These are phyloP conservation scores for Candida berthetii DNA, from an alignment of 805 yeast species.

Conservation along the genomic window DNA sequence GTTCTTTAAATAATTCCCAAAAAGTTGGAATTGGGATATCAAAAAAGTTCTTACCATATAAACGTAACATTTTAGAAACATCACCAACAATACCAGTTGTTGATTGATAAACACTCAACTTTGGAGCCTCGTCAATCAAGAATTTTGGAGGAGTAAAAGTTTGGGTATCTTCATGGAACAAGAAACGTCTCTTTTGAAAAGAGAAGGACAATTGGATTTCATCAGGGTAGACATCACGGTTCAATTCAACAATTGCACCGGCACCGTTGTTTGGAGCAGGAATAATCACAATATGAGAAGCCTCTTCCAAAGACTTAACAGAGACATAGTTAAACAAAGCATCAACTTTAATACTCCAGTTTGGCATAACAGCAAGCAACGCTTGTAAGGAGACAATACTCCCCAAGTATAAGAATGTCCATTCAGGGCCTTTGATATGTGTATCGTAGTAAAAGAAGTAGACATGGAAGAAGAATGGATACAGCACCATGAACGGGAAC, in stretches of 20 bases:
- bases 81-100: slow-evolving; percentile 52
- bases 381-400: slow-evolving; percentile 67
- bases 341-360: slow-evolving; percentile 77
- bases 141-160: slow-evolving; percentile 80
- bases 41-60: slow-evolving; percentile 80
- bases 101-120: slow-evolving; percentile 48
- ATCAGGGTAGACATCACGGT: slow-evolving; percentile 47
- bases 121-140: slow-evolving; percentile 49
- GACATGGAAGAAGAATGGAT: slow-evolving; percentile 65
- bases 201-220: slow-evolving; percentile 63
- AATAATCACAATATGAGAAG: slow-evolving; percentile 65
- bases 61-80: slow-evolving; percentile 40
- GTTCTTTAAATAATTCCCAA: slow-evolving; percentile 86
- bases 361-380: slow-evolving; percentile 83
- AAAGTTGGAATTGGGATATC: slow-evolving; percentile 96
- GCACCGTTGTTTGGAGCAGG: slow-evolving; percentile 86
- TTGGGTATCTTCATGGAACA: slow-evolving; percentile 48
- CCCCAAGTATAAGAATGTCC: slow-evolving; percentile 90
- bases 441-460: slow-evolving; percentile 67
- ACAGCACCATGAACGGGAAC: slow-evolving; percentile 73
- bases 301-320: slow-evolving; percentile 50
- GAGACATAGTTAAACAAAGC: slow-evolving; percentile 61
- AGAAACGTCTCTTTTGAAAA: slow-evolving; percentile 89
- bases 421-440: slow-evolving; percentile 84
- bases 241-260: slow-evolving; percentile 68